A percentile compares a stretch with the other conserved stretches of the same genome.
Evolutionary conservation across 257 asterid genomes (phyloP).

Genomic region (Datura wrightii): DNA sequence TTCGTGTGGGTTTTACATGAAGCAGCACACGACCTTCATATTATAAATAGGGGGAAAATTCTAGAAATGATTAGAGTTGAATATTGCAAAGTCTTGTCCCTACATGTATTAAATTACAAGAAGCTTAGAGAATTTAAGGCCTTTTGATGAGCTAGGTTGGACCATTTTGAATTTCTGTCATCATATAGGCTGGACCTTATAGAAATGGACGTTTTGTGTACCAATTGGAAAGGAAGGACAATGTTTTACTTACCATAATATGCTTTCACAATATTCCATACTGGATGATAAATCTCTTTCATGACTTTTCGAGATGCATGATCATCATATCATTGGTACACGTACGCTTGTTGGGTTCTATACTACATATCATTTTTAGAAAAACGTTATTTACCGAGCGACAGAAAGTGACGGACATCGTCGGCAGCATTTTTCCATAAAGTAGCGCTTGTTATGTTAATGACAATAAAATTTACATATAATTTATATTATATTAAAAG

Average conservation of each 20-base stretch:
- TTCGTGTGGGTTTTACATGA: neutral
- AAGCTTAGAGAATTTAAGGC: conserved; percentile 20
- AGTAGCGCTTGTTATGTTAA: too few species aligned
- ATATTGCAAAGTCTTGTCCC: conserved; percentile 13
- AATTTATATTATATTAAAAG: too few species aligned
- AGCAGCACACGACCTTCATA: neutral
- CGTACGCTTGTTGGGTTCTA: neutral
- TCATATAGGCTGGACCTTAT: conserved; percentile 12
- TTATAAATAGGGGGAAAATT: neutral
- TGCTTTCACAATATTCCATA: neutral
- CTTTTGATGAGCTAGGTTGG: neutral
- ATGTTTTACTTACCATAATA: neutral
- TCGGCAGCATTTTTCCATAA: neutral
- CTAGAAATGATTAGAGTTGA: conserved; percentile 22
- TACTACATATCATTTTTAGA: neutral
- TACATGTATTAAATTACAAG: conserved; percentile 1
- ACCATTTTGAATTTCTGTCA: neutral
- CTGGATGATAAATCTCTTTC: conserved; percentile 10
- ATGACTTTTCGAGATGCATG: neutral
- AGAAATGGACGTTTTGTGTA: neutral
- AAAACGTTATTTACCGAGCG: neutral
- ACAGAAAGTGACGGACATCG: neutral
- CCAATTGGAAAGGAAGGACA: conserved; percentile 8
- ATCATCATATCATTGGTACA: conserved; percentile 7
- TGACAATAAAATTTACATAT: too few species aligned